Evolutionary conservation across 371 early-diverging fungal genomes (phyloP).

Genomic region (Actinomortierella ambigua): DNA sequence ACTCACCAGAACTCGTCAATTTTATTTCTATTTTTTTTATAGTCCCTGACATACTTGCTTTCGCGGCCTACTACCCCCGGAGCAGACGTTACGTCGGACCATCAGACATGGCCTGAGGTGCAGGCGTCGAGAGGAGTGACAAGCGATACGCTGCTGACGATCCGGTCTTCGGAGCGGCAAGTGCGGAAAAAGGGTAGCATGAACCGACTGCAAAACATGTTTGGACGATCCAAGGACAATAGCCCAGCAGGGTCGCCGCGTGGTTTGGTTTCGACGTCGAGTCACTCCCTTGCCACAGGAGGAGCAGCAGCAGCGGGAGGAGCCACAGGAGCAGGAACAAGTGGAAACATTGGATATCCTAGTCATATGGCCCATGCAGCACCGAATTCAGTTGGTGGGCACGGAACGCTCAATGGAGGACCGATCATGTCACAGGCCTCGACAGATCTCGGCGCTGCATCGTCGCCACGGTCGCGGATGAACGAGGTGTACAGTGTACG

Average conservation of each 20-base stretch:
- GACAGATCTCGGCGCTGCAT: conserved; percentile 6
- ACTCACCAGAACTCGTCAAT: too few species aligned
- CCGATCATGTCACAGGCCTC: conserved; percentile 23
- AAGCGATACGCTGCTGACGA: conserved; percentile 20
- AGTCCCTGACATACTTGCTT: conserved; percentile 36
- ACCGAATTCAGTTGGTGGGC: conserved; percentile 19
- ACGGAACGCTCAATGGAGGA: conserved; percentile 39
- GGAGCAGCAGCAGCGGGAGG: conserved; percentile 2
- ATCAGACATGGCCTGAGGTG: conserved; percentile 41
- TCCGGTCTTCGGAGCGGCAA: conserved; percentile 14
- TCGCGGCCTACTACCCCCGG: conserved; percentile 31
- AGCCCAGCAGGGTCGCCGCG: conserved; percentile 29
- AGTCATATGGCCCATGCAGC: conserved; percentile 16
- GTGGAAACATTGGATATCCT: conserved; percentile 18
- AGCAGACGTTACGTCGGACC: conserved; percentile 17
- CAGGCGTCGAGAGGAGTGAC: conserved; percentile 30
- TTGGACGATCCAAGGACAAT: conserved; percentile 22
- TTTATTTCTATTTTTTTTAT: background rate
- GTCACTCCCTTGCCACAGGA: conserved; percentile 4
- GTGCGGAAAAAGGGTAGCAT: conserved; percentile 25
- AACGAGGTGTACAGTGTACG: conserved; percentile 6
- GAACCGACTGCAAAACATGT: conserved; percentile 26
- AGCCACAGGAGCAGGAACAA: background rate
- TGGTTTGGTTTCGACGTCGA: conserved; percentile 9
- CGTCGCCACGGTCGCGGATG: conserved; percentile 19